Conservation (phyloP, 2,329 filamentous ascomycete genomes). For the Pyrenochaeta sp. region DNA sequence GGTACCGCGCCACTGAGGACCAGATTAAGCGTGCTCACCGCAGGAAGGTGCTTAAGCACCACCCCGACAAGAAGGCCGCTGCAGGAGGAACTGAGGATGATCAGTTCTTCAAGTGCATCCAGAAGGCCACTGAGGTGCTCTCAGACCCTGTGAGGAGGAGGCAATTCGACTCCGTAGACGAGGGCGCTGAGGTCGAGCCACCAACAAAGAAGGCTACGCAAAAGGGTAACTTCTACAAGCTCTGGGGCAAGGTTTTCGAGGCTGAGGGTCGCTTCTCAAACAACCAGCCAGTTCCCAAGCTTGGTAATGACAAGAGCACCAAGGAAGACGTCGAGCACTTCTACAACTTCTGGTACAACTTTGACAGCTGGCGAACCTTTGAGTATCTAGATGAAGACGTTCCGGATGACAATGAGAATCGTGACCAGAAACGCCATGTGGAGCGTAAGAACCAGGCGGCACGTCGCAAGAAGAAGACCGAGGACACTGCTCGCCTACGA, state of each 20-base stretch:
- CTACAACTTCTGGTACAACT: constrained; percentile 99
- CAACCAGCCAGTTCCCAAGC: constrained; percentile 82
- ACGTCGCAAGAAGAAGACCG: constrained; percentile 99
- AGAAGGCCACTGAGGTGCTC: constrained; percentile 94
- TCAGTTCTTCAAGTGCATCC: constrained; percentile 99
- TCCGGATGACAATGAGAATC: constrained; percentile 97
- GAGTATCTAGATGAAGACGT: constrained; percentile 99
- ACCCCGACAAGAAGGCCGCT: constrained; percentile 98
- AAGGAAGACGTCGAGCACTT: constrained; percentile 93
- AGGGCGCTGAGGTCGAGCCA: constrained; percentile 89
- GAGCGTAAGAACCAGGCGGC: constrained; percentile 98
- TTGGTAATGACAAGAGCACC: constrained; percentile 83
- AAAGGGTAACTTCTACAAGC: constrained; percentile 93
- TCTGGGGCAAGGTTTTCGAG: constrained; percentile 91
- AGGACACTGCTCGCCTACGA: constrained; percentile 91
- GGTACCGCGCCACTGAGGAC: constrained; percentile 91
- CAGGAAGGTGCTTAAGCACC: constrained; percentile 99
- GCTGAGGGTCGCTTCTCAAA: constrained; percentile 93
- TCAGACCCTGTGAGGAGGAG: constrained; percentile 90
- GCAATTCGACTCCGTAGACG: constrained; percentile 96
- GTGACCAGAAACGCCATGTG: constrained; percentile 97
- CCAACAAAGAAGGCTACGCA: constrained; percentile 89
- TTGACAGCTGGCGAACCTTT: constrained; percentile 96
- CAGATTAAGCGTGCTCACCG: constrained; percentile 99
- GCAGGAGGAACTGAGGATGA: constrained; percentile 88